phyloP scores from a whole-genome alignment of 2,329 filamentous ascomycete genomes.

The Phyllosticta citrichinensis region DNA sequence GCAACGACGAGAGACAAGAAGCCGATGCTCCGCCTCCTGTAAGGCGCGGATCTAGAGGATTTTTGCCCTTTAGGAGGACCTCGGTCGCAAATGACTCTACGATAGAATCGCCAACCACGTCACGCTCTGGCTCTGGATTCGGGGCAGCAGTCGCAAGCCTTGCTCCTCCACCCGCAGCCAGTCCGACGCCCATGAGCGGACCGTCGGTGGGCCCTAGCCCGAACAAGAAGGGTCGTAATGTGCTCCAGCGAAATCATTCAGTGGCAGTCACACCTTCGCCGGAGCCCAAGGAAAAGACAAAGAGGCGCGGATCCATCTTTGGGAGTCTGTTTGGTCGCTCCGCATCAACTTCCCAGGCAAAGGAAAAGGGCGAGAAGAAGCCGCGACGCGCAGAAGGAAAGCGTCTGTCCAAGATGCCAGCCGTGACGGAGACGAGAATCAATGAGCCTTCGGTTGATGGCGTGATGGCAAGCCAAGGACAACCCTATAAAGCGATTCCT shows the following conservation, averaged over 20 bases:
- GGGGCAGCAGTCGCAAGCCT: background rate
- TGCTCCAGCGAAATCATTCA: constrained; percentile 4
- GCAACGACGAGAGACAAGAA: constrained; percentile 9
- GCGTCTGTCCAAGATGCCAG: constrained; percentile 4
- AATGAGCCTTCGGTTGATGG: background rate
- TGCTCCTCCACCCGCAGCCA: background rate
- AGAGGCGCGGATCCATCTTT: constrained; percentile 36
- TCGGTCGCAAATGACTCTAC: background rate
- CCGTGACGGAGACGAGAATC: background rate
- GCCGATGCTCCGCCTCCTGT: background rate
- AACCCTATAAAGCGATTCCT: background rate
- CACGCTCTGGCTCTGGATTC: background rate
- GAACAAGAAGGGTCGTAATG: constrained; percentile 2
- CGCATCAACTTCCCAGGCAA: background rate
- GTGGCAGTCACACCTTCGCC: background rate
- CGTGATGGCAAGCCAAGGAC: background rate
- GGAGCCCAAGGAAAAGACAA: constrained; percentile 19
- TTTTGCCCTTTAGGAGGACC: constrained; percentile 2
- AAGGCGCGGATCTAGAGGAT: background rate
- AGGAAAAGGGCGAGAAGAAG: constrained; percentile 17
- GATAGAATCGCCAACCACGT: background rate
- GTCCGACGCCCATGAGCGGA: background rate
- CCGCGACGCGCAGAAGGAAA: background rate
- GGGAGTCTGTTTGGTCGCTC: constrained; percentile 33
- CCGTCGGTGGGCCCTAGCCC: background rate